Conservation (phyloP, 2,329 filamentous ascomycete species). For the Colletotrichum trifolii region DNA sequence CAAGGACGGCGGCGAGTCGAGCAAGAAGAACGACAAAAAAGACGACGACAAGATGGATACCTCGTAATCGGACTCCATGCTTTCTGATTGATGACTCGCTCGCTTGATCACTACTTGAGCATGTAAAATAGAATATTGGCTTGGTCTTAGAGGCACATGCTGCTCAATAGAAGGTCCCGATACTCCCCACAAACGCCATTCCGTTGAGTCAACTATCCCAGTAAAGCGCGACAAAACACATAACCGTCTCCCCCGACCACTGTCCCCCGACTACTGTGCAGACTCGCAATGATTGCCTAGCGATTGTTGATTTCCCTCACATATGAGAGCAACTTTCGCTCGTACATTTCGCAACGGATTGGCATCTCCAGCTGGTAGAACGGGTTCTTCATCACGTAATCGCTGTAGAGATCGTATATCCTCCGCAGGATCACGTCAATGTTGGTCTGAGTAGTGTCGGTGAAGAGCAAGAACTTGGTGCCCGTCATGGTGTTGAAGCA, state of each 20-base stretch:
- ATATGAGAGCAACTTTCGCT: constrained; percentile 84
- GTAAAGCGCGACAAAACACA: neutral
- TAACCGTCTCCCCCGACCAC: neutral
- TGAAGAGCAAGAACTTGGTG: constrained; percentile 95
- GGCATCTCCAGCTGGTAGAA: constrained; percentile 99
- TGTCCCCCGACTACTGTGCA: neutral
- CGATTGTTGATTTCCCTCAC: constrained; percentile 78
- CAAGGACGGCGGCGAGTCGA: constrained; percentile 65
- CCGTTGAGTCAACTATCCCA: constrained; percentile 11
- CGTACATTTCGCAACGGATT: constrained; percentile 93
- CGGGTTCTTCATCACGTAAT: constrained; percentile 99
- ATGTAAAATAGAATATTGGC: constrained; percentile 37
- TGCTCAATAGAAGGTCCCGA: constrained; percentile 32
- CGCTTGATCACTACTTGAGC: constrained; percentile 28
- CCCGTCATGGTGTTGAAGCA: constrained; percentile 97
- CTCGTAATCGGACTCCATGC: constrained; percentile 61
- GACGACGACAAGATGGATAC: constrained; percentile 89
- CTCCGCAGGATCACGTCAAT: constrained; percentile 84
- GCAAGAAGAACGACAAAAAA: constrained; percentile 57
- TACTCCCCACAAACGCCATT: constrained; percentile 35
- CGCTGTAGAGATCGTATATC: constrained; percentile 94
- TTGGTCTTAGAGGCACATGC: constrained; percentile 27
- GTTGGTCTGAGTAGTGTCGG: constrained; percentile 87
- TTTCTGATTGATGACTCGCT: constrained; percentile 3
- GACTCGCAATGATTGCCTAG: constrained; percentile 40